Evolutionary conservation across 495 filamentous ascomycete genomes (phyloP).

Genomic region (Lasiosphaeris hirsuta): DNA sequence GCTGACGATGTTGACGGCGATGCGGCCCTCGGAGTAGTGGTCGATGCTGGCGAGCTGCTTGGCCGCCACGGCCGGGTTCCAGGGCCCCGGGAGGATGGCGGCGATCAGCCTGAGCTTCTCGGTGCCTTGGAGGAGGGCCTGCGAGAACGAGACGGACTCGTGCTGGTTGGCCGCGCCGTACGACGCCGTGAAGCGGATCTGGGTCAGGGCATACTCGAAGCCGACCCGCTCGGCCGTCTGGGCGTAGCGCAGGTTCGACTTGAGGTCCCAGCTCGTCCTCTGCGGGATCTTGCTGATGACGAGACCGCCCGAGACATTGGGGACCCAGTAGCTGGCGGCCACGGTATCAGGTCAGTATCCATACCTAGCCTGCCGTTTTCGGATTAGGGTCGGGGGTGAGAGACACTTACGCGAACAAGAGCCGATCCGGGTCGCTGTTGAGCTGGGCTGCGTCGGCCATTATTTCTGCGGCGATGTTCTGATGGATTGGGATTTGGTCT

Average conservation of each 20-base stretch:
- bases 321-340: constrained; percentile 43
- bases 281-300: constrained; percentile 50
- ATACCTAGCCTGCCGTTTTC: background rate
- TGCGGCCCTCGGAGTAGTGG: constrained; percentile 43
- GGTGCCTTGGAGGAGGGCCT: constrained; percentile 44
- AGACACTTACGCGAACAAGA: constrained; percentile 23
- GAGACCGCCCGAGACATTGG: constrained; percentile 48
- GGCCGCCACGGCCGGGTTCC: constrained; percentile 48
- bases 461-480: background rate
- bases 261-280: constrained; percentile 42
- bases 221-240: constrained; percentile 42
- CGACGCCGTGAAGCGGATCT: constrained; percentile 48
- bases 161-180: constrained; percentile 50
- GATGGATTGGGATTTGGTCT: background rate
- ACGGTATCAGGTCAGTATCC: too few relatives aligned
- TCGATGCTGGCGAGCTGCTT: constrained; percentile 52
- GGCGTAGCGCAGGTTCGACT: constrained; percentile 44
- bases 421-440: constrained; percentile 20
- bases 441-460: constrained; percentile 12
- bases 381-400: background rate
- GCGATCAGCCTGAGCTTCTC: constrained; percentile 45
- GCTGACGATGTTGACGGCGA: constrained; percentile 48
- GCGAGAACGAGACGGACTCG: constrained; percentile 48
- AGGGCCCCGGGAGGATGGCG: constrained; percentile 48
- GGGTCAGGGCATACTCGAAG: constrained; percentile 48